Evolutionary conservation across 306 rosid genomes (phyloP).

Genomic region (Mimosa pudica): DNA sequence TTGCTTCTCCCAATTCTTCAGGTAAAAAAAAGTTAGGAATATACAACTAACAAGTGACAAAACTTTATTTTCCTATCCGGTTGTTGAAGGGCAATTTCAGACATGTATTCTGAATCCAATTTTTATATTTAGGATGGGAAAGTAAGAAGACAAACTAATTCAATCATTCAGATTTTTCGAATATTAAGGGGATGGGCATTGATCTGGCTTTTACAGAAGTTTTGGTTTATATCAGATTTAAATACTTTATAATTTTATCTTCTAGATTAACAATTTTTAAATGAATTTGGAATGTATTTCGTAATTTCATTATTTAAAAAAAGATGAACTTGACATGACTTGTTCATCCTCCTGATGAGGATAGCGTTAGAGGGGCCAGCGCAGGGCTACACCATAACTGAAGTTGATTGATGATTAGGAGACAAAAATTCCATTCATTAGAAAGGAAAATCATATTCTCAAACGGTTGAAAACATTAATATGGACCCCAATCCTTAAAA

Average conservation of each 20-base stretch:
- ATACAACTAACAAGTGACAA: too few species aligned
- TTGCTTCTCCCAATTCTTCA: conserved; percentile 57
- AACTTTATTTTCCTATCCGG: neutral
- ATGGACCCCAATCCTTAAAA: neutral
- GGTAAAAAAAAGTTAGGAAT: conserved; percentile 32
- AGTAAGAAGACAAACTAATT: neutral
- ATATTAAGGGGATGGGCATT: neutral
- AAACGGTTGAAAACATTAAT: neutral
- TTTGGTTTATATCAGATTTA: too few species aligned
- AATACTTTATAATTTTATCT: neutral
- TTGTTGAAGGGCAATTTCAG: neutral
- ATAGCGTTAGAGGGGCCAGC: neutral
- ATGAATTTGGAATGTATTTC: neutral
- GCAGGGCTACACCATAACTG: neutral
- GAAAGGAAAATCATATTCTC: neutral
- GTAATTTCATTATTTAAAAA: neutral
- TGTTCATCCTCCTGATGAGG: neutral
- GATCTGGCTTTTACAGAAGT: neutral
- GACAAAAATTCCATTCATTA: neutral
- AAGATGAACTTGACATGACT: neutral
- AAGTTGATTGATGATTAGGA: neutral
- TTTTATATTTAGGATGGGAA: neutral
- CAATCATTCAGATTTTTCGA: neutral
- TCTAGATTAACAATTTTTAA: neutral
- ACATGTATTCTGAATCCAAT: neutral